phyloP scores from a whole-genome alignment of 495 filamentous ascomycete species.

The Choiromyces venosus region DNA sequence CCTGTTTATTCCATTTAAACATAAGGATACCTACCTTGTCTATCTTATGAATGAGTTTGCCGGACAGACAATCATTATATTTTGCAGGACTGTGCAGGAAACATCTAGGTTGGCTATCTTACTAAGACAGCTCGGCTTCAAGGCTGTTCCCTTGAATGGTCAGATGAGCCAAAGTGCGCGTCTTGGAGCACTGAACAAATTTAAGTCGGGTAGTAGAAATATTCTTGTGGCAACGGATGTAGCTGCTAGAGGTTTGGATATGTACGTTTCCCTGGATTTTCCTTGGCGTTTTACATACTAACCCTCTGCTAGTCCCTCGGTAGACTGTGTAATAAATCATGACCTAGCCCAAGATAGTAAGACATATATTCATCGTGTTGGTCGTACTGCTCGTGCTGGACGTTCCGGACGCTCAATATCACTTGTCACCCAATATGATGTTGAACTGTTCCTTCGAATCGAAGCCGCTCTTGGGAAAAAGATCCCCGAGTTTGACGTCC shows the following conservation, averaged over 20 bases:
- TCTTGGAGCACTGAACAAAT: slow-evolving; percentile 79
- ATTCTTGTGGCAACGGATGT: slow-evolving; percentile 96
- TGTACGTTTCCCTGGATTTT: slow-evolving; percentile 42
- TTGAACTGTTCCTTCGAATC: slow-evolving; percentile 79
- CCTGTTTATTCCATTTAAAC: slow-evolving; percentile 76
- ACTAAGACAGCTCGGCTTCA: slow-evolving; percentile 70
- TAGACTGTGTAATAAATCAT: slow-evolving; percentile 83
- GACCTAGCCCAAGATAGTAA: slow-evolving; percentile 64
- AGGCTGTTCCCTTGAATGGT: slow-evolving; percentile 86
- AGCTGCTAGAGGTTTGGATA: slow-evolving; percentile 89
- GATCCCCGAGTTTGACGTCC: slow-evolving; percentile 59
- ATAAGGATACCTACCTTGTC: slow-evolving; percentile 88
- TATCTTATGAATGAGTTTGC: slow-evolving; percentile 77
- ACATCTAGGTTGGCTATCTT: slow-evolving; percentile 77
- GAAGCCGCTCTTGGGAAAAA: slow-evolving; percentile 75
- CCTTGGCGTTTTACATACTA: background rate
- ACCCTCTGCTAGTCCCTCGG: slow-evolving; percentile 52
- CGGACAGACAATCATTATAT: slow-evolving; percentile 80
- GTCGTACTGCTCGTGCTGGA: slow-evolving; percentile 85
- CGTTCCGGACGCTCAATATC: slow-evolving; percentile 76
- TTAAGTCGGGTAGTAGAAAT: slow-evolving; percentile 65
- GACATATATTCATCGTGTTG: slow-evolving; percentile 92
- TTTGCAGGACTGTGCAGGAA: slow-evolving; percentile 89
- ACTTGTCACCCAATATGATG: slow-evolving; percentile 84
- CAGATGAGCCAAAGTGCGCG: slow-evolving; percentile 79